phyloP scores from a whole-genome alignment of 495 filamentous ascomycete species.

The Annulohypoxylon stygium region DNA sequence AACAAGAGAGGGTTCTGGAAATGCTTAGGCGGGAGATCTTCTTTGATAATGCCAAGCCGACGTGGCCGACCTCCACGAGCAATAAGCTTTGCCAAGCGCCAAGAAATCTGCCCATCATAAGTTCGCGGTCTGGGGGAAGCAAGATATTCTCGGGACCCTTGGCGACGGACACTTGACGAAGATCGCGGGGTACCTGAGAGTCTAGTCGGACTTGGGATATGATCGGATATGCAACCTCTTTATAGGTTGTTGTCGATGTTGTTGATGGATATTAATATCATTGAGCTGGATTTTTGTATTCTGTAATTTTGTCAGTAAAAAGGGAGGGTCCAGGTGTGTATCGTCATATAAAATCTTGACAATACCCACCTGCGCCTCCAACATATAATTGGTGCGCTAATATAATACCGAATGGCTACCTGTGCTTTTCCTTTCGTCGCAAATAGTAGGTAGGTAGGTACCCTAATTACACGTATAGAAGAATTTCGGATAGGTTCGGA shows the following conservation, averaged over 20 bases:
- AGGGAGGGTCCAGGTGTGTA: constrained; percentile 2
- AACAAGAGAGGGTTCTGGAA: constrained; percentile 11
- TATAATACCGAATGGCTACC: background rate
- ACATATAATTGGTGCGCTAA: background rate
- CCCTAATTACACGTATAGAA: background rate
- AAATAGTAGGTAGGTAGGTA: background rate
- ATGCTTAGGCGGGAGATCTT: constrained; percentile 31
- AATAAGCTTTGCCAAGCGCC: constrained; percentile 55
- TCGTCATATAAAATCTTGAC: constrained; percentile 9
- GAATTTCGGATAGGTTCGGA: constrained; percentile 9
- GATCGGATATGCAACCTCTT: constrained; percentile 10
- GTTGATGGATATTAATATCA: background rate
- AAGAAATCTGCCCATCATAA: constrained; percentile 32
- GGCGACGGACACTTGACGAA: constrained; percentile 32
- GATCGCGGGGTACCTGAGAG: constrained; percentile 39
- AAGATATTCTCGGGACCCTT: constrained; percentile 42
- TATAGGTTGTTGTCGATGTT: background rate
- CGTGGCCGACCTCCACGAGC: constrained; percentile 42
- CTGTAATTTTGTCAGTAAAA: background rate
- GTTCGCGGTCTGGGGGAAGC: constrained; percentile 32
- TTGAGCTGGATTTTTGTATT: constrained; percentile 4
- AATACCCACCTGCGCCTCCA: background rate
- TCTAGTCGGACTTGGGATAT: constrained; percentile 28
- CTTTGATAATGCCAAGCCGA: constrained; percentile 46
- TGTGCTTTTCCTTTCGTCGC: background rate